phyloP scores from a whole-genome alignment of 83 land plant species.

The Picea abies region DNA sequence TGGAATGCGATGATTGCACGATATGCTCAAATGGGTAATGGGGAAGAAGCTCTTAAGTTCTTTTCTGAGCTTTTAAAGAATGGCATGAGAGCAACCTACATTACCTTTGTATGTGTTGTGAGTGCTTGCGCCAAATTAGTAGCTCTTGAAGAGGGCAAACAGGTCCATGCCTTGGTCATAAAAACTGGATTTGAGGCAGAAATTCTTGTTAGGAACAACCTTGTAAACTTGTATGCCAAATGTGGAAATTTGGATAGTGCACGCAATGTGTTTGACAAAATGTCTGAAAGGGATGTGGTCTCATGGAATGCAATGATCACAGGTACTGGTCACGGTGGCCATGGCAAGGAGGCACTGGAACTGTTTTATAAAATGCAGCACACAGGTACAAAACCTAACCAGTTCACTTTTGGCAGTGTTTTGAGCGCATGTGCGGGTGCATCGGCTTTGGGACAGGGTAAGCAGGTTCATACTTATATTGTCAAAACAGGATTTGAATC shows the following conservation, averaged over 20 bases:
- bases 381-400: constrained; percentile 8
- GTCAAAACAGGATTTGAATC: constrained; percentile 11
- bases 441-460: constrained; percentile 16
- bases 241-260: constrained; percentile 14
- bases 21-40: constrained; percentile 22
- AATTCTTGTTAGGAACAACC: constrained; percentile 13
- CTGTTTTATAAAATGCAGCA: constrained; percentile 17
- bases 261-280: constrained; percentile 9
- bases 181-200: constrained; percentile 19
- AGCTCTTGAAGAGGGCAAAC: constrained; percentile 1
- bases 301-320: constrained; percentile 27
- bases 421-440: constrained; percentile 19
- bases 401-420: constrained; percentile 9
- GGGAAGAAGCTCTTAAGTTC: constrained; percentile 21
- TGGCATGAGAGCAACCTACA: constrained; percentile 33
- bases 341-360: constrained; percentile 6
- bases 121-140: constrained; percentile 26
- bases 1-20: constrained; percentile 55
- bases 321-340: constrained; percentile 15
- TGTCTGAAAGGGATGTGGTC: constrained; percentile 14
- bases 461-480: constrained; percentile 9
- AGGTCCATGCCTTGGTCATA: constrained; percentile 19
- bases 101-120: constrained; percentile 41
- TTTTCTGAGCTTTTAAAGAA: constrained; percentile 26
- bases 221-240: constrained; percentile 27